Evolutionary conservation across 805 yeast genomes (phyloP), one percentile per base, ranked within the genome.

Genomic region (Naumovozyma castellii): DNA sequence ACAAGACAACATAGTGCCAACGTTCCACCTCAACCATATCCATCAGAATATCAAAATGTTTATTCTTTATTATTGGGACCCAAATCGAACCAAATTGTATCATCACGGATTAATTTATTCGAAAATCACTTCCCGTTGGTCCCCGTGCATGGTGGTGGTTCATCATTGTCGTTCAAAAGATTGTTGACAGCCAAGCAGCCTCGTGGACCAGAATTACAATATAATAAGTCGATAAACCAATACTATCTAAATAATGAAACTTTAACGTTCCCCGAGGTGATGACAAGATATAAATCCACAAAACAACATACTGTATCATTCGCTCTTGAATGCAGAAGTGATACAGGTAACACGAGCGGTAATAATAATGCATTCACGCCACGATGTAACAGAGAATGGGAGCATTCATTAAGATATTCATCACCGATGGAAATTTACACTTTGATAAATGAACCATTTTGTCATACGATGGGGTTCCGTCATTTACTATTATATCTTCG

Each of bases 401-500:
- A 53, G 12, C 66, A 61, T 45, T 56, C 65, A 2, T 39, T 61
- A 30, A 50, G 66, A 18, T 76, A 63, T 57, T 70, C 69, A 42
- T 84, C 81, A 46, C 85, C 92, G 0, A 78, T 77, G 51, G 90
- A 83, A 46, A 81, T 90, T 12, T 92, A 90, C 62, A 77, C 81
- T 16, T 70, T 75, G 38, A 84, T 90, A 13, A 69, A 64, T 17
- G 69, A 66, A 38, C 97, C 97, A 1, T 92, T 83, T 55, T 75
- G 88, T 6, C 90, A 92, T 56, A 88, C 95, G 0, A 83, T 87
- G 1, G 96, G 96, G 2, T 90, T 82, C 59, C 96, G 87, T 60
- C 76, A 79, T 35, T 68, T 90, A 41, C 77, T 84, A 50, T 72
- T 77, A 9, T 88, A 88, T 56, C 65, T 90, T 43, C 68, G 80